These are phyloP conservation scores for Anthracocystis setariae DNA, from an alignment of 1,284 basidiomycete genomes.

Conservation along the genomic window DNA sequence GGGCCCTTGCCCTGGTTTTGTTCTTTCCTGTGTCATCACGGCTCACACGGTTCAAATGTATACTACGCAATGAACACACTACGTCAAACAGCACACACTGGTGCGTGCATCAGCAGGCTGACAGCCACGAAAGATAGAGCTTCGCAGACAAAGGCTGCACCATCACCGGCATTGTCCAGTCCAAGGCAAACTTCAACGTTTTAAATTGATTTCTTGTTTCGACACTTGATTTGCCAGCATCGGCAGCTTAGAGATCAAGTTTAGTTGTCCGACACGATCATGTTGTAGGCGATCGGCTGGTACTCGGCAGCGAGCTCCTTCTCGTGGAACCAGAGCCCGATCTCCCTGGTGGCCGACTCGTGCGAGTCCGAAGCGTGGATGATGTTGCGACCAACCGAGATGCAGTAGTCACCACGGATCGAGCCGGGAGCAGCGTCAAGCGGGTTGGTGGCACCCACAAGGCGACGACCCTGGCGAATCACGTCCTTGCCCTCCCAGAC, in stretches of 20 bases:
- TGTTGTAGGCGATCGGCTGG: constrained; percentile 67
- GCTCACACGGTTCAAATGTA: constrained; percentile 20
- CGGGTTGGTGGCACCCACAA: constrained; percentile 65
- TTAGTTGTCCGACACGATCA: constrained; percentile 61
- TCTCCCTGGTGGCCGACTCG: constrained; percentile 71
- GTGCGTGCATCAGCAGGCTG: neutral
- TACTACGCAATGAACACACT: constrained; percentile 16
- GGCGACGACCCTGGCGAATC: constrained; percentile 63
- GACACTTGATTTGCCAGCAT: neutral
- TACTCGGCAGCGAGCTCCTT: constrained; percentile 69
- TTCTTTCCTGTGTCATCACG: constrained; percentile 4
- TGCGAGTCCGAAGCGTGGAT: constrained; percentile 71
- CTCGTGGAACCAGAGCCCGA: constrained; percentile 70
- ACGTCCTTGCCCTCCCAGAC: constrained; percentile 66
- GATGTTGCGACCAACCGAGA: constrained; percentile 69
- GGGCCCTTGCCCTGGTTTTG: neutral
- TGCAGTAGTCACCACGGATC: constrained; percentile 59
- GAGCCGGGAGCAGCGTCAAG: constrained; percentile 58
- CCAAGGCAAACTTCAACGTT: no score
- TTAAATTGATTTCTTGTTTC: neutral
- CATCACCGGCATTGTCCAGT: neutral
- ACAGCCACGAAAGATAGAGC: neutral
- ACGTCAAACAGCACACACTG: neutral
- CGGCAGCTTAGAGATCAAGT: no score
- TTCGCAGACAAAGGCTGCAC: neutral